Conservation (phyloP, 257 asterid genomes). For the Solanum chilense region DNA sequence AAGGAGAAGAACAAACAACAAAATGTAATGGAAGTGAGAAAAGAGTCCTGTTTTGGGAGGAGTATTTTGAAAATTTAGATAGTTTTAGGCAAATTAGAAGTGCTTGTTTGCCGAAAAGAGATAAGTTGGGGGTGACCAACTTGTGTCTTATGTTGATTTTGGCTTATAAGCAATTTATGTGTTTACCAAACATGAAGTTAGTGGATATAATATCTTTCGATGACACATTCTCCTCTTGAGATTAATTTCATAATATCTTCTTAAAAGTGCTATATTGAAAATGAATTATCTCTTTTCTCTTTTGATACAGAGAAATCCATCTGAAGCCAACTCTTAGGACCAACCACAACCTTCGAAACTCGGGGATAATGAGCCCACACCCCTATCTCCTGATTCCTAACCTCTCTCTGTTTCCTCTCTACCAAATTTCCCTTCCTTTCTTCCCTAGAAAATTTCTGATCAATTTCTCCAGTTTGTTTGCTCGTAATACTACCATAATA, state of each 20-base stretch:
- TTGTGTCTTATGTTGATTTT: neutral
- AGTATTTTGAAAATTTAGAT: neutral
- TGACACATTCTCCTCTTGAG: neutral
- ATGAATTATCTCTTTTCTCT: neutral
- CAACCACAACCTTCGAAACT: neutral
- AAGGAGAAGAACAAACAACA: neutral
- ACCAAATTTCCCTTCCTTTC: neutral
- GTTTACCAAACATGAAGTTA: neutral
- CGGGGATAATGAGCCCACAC: neutral
- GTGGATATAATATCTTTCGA: neutral
- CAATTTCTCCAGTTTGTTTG: neutral
- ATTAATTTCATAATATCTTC: neutral
- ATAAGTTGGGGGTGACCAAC: neutral
- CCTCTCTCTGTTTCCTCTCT: neutral
- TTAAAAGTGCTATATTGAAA: neutral
- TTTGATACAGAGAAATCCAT: neutral
- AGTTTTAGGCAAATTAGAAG: neutral
- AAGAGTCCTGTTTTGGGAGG: neutral
- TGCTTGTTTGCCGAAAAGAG: neutral
- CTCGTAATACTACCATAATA: neutral
- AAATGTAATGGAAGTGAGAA: neutral
- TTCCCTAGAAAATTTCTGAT: neutral
- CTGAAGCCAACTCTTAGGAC: neutral
- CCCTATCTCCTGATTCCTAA: neutral
- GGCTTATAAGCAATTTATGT: neutral